These are phyloP conservation scores for Colletotrichum sp. DNA, from an alignment of 2,329 filamentous ascomycete species.

Conservation along the genomic window DNA sequence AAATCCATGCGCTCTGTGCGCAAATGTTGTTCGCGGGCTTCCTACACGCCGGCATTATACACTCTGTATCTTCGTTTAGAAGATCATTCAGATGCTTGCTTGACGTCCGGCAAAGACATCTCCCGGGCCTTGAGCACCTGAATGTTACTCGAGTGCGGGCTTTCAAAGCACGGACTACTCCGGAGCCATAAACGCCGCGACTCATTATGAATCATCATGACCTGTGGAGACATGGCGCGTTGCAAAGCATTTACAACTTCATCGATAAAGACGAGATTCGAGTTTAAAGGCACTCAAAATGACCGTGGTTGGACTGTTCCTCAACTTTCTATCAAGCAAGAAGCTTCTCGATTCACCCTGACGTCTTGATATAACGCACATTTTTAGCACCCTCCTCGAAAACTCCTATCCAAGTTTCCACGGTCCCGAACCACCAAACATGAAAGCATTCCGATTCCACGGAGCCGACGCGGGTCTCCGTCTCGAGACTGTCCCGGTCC, in stretches of 20 bases:
- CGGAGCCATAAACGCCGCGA: accelerated
- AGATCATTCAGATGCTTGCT: not conserved
- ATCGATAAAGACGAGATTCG: accelerated
- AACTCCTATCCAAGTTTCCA: not conserved
- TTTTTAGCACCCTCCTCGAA: not conserved
- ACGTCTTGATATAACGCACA: not conserved
- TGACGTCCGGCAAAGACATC: not conserved
- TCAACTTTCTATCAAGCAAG: not conserved
- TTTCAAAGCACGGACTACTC: not conserved
- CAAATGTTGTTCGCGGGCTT: not conserved
- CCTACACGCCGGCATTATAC: not conserved
- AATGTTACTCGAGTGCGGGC: not conserved
- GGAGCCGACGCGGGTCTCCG: not conserved
- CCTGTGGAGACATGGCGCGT: not conserved
- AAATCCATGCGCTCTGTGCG: not conserved
- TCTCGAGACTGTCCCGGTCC: not conserved
- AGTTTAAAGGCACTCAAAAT: not conserved
- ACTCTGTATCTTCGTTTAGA: not conserved
- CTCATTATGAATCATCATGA: not conserved
- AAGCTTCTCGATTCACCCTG: not conserved
- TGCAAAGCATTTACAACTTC: accelerated
- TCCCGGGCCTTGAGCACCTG: not conserved
- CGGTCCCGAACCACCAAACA: not conserved
- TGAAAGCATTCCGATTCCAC: constrained; percentile 9
- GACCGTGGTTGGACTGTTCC: not conserved